Conservation (phyloP, 176 grass and related monocot species). For the Carex myosuroides region DNA sequence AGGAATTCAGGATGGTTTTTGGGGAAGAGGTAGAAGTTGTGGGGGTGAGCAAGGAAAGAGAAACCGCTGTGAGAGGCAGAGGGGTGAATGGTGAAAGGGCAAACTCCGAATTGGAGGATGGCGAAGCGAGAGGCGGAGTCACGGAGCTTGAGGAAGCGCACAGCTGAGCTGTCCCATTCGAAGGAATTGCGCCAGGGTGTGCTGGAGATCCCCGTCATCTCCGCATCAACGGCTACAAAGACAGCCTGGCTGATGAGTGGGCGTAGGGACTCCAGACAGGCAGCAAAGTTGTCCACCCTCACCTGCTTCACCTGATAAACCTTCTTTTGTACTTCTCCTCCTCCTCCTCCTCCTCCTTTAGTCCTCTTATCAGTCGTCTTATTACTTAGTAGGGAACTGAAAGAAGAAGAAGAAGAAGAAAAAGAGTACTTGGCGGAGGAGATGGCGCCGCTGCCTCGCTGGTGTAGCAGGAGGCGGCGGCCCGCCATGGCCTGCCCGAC, state of each 20-base stretch:
- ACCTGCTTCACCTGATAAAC: slow-evolving; percentile 52
- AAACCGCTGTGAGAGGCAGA: not conserved
- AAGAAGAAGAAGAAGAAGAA: not conserved
- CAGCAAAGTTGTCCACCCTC: slow-evolving; percentile 48
- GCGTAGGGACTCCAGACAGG: slow-evolving; percentile 47
- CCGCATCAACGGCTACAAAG: slow-evolving; percentile 75
- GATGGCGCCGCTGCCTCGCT: not conserved
- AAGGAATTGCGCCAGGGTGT: slow-evolving; percentile 76
- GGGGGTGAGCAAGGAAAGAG: slow-evolving; percentile 38
- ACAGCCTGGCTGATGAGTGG: slow-evolving; percentile 47
- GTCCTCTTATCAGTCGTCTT: not conserved
- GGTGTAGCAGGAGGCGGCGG: not conserved
- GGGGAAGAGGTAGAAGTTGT: slow-evolving; percentile 76
- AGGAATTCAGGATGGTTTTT: slow-evolving; percentile 40
- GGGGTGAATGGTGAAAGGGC: slow-evolving; percentile 49
- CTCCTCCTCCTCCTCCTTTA: not conserved
- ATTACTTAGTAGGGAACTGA: too few species aligned
- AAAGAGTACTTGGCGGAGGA: not conserved
- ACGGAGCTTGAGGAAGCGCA: slow-evolving; percentile 72
- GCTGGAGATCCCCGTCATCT: slow-evolving; percentile 86
- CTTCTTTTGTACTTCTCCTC: not conserved
- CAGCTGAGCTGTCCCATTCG: slow-evolving; percentile 75
- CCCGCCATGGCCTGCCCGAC: not conserved
- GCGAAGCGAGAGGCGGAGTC: slow-evolving; percentile 69
- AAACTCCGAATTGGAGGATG: slow-evolving; percentile 74